Evolutionary conservation across 257 asterid genomes (phyloP), one percentile per base, ranked within the genome.

Genomic region (Solanum microdontum): DNA sequence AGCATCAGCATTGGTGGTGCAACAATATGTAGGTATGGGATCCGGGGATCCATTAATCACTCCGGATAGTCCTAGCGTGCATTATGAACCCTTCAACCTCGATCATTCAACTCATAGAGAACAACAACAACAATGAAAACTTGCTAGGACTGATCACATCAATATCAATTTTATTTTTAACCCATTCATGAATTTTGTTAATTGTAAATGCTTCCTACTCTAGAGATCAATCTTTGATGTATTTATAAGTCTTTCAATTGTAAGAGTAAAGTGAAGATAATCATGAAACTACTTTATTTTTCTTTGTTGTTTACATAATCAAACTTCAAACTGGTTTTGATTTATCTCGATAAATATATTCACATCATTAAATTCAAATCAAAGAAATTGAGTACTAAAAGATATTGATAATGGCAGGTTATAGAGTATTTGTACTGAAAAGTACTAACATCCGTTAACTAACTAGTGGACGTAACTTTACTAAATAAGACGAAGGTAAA

Each of bases 1-100:
- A 2, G 95, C 88, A 86, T 96, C 99, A 19, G 99, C 96, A 17
- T 87, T 97, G 51, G 98, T 97, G 28, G 93, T 97, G 89, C 99
- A 97, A 77, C 99, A 97, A 82, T 95, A 96, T 51, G 92, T 92
- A n/a, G 97, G 98, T 64, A 87, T 88, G 23, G 96, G 88, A 24
- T 86, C 87, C 0, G 98, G 90, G 2, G 98, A 95, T 72, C 87
- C 40, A 69, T 45, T 84, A 9, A 89, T 83, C 48, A 89, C 94
- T 14, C 94, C 94, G 0, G 96, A 90, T 5, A 92, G 97, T 85
- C 97, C 95, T 0, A 87, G 28, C 21, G 91, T 69, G 23, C 90
- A 82, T 3, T 74, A 90, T 4, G 92, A 88, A 6, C 91, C 84
- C 32, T 86, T 91, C 13, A 91, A 85, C 43, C 80, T 86, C 4